These are phyloP conservation scores for Fusarium sp. DNA, from an alignment of 2,329 filamentous ascomycete species.

Conservation along the genomic window DNA sequence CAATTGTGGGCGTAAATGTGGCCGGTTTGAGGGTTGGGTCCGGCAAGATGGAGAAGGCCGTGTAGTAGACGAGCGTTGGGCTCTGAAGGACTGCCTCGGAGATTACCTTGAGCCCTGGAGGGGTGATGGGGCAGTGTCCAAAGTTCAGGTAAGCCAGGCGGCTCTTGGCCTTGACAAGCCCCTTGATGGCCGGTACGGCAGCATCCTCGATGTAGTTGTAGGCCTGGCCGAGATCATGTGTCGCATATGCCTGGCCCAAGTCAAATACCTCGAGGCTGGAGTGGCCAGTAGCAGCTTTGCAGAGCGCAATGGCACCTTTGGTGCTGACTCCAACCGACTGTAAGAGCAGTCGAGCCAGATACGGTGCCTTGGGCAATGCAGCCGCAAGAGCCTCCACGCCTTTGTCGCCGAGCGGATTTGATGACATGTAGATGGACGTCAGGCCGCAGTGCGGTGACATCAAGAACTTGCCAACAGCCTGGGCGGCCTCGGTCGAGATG, in stretches of 20 bases:
- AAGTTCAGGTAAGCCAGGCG: conserved; percentile 61
- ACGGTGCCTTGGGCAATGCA: conserved; percentile 52
- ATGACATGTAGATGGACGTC: conserved; percentile 57
- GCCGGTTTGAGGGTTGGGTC: conserved; percentile 40
- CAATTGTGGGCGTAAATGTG: conserved; percentile 52
- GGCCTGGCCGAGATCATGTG: conserved; percentile 60
- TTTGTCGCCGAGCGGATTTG: conserved; percentile 56
- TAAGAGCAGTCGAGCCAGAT: conserved; percentile 57
- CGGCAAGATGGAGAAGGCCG: conserved; percentile 56
- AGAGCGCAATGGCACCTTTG: conserved; percentile 57
- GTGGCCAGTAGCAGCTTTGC: conserved; percentile 55
- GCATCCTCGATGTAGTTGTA: conserved; percentile 65
- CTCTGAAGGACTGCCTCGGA: conserved; percentile 50
- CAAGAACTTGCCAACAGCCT: conserved; percentile 54
- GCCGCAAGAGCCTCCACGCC: conserved; percentile 51
- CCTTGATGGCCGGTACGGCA: conserved; percentile 52
- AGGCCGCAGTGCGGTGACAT: conserved; percentile 52
- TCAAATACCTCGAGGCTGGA: conserved; percentile 58
- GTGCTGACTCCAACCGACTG: conserved; percentile 62
- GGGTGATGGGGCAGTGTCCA: conserved; percentile 55
- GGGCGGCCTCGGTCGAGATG: conserved; percentile 50
- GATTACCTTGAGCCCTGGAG: conserved; percentile 48
- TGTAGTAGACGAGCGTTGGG: conserved; percentile 56
- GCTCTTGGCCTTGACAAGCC: conserved; percentile 52
- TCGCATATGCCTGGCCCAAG: conserved; percentile 64